Conservation (phyloP, 257 asterid genomes). For the Capsicum pubescens region DNA sequence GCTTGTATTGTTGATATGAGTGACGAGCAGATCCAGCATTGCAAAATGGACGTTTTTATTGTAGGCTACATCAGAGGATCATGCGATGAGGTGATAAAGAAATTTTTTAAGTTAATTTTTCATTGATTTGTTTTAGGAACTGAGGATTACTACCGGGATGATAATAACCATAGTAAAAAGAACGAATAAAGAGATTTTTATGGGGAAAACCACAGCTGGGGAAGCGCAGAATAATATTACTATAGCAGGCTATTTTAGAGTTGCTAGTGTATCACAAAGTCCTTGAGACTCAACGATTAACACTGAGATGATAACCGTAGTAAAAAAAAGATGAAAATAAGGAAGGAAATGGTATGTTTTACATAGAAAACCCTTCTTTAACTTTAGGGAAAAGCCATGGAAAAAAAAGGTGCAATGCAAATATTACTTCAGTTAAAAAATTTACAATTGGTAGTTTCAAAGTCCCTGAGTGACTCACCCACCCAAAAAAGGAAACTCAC, state of each 20-base stretch:
- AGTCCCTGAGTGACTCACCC: not conserved
- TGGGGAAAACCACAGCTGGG: not conserved
- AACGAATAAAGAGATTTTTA: not conserved
- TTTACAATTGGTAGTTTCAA: not conserved
- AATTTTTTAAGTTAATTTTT: not conserved
- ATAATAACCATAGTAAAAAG: not conserved
- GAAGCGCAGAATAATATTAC: not conserved
- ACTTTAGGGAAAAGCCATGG: not conserved
- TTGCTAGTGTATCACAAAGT: not conserved
- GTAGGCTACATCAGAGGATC: slow-evolving; percentile 74
- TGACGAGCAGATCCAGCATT: slow-evolving; percentile 38
- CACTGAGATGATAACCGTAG: not conserved
- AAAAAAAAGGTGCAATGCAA: not conserved
- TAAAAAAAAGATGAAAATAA: not conserved
- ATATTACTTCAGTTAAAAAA: not conserved
- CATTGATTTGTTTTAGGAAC: not conserved
- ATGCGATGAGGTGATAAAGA: slow-evolving; percentile 47
- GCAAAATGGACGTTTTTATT: slow-evolving; percentile 58
- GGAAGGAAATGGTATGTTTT: not conserved
- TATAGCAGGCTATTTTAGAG: not conserved
- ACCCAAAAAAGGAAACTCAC: not conserved
- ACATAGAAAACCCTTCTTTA: not conserved
- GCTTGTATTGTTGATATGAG: slow-evolving; percentile 47
- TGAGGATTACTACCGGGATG: not conserved
- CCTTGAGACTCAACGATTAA: not conserved